Evolutionary conservation across 108 stramenopile species (phyloP).

Genomic region (Nitzschia sp.): DNA sequence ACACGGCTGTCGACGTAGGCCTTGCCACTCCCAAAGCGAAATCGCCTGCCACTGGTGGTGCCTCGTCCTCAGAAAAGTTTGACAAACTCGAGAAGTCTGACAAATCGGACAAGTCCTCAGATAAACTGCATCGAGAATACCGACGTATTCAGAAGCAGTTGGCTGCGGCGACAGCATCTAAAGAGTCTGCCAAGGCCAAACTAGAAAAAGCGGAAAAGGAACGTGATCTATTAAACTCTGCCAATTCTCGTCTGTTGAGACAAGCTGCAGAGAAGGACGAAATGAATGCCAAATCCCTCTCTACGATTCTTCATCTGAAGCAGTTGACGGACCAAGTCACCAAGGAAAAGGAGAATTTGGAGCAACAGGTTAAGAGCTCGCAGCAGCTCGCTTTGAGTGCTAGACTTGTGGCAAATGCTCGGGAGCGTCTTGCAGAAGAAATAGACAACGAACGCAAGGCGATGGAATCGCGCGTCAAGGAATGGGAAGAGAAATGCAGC

Average conservation of each 20-base stretch:
- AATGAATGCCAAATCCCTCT: slow-evolving; percentile 86
- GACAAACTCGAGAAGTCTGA: slow-evolving; percentile 14
- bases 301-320: slow-evolving; percentile 84
- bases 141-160: slow-evolving; percentile 72
- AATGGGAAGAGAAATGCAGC: slow-evolving; percentile 49
- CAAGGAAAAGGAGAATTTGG: slow-evolving; percentile 68
- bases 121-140: slow-evolving; percentile 70
- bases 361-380: slow-evolving; percentile 73
- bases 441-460: slow-evolving; percentile 59
- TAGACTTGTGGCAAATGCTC: slow-evolving; percentile 79
- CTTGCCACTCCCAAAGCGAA: slow-evolving; percentile 23
- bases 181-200: slow-evolving; percentile 77
- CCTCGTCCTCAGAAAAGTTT: slow-evolving; percentile 18
- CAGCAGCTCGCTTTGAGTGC: slow-evolving; percentile 81
- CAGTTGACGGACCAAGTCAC: slow-evolving; percentile 72
- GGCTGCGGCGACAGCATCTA: slow-evolving; percentile 62
- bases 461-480: slow-evolving; percentile 23
- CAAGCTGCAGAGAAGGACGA: slow-evolving; percentile 88
- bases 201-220: slow-evolving; percentile 80
- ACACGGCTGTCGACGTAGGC: slow-evolving; percentile 8
- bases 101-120: slow-evolving; percentile 38
- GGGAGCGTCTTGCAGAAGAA: slow-evolving; percentile 80
- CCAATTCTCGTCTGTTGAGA: slow-evolving; percentile 71
- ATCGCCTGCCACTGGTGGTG: slow-evolving; percentile 15
- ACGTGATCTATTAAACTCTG: slow-evolving; percentile 61